Base-by-base conservation (phyloP, 495 filamentous ascomycete genomes). In the Aspergillus baeticus region DNA sequence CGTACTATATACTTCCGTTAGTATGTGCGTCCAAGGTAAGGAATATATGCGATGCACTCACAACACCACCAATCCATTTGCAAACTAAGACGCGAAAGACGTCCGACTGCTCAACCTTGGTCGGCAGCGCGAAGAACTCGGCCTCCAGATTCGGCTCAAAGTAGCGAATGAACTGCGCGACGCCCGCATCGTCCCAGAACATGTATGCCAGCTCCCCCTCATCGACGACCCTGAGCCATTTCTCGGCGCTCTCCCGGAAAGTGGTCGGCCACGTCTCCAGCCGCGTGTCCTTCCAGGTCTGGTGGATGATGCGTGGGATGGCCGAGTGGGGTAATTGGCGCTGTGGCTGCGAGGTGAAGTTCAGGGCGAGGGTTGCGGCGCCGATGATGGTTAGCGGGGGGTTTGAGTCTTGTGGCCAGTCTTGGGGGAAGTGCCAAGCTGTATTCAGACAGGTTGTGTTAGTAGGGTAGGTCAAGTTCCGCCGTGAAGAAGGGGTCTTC, bases 61-160 rank as follows among this genome's bases (percentile, higher is more conserved):
- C 62, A 39, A 61, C 43, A 20, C 62, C 62, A 7, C 62, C 62
- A 23, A 64, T 49, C 58, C 58, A 61, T 29, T 64, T 61, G 20
- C 51, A 47, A 20, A 59, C 62, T 10, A 64, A 10, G 20, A 61
- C 39, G 15, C 62, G 55, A 22, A 64, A 61, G 0, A 64, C 58
- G 29, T 64, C 58, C 4, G 58, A 55, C 8, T 52, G 58, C 26
- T 64, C 62, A 1, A 64, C 56, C 13, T 49, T 48, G 33, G 51
- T 54, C 6, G 62, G 36, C 29, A 64, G 33, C 1, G 37, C 39
- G 5, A 48, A 55, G 29, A 58, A 62, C 6, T 47, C 39, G 1
- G 31, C 47, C 13, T 55, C 51, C 0, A 59, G 20, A 5, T 52
- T 51, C 0, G 60, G 45, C 21, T 55, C 43, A 35, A 54, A 64